Evolutionary conservation across 371 early-diverging fungal species (phyloP).

Genomic region (Cokeromyces recurvatus): DNA sequence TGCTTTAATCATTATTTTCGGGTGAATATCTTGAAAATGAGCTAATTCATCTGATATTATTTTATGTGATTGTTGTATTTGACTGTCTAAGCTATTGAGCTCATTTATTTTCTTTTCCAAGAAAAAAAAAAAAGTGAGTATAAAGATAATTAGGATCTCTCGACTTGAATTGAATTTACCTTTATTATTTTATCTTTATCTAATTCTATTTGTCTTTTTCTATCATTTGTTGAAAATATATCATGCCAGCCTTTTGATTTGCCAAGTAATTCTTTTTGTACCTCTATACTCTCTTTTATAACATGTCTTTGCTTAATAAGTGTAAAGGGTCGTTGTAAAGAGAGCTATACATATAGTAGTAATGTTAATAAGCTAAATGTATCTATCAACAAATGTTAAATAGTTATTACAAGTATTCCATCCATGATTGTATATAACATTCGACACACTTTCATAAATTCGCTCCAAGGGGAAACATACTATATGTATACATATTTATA

Average conservation of each 20-base stretch:
- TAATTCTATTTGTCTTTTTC: slow-evolving; percentile 20
- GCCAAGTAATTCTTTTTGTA: slow-evolving; percentile 28
- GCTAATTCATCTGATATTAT: slow-evolving; percentile 45
- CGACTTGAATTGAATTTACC: too few relatives aligned
- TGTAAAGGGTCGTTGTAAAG: slow-evolving; percentile 28
- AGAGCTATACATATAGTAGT: slow-evolving; percentile 16
- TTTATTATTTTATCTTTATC: slow-evolving; percentile 29
- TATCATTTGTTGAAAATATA: too few relatives aligned
- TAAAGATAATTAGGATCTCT: neutral
- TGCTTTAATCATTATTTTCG: slow-evolving; percentile 18
- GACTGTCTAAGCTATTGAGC: slow-evolving; percentile 26
- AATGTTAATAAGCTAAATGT: neutral
- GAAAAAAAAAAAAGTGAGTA: too few relatives aligned
- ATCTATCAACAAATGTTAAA: neutral
- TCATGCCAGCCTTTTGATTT: slow-evolving; percentile 30
- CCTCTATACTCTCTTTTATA: slow-evolving; percentile 20
- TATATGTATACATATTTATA: neutral
- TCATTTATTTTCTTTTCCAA: slow-evolving; percentile 26
- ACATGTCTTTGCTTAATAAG: slow-evolving; percentile 20
- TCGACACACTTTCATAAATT: slow-evolving; percentile 15
- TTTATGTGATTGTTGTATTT: slow-evolving; percentile 39
- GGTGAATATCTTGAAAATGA: slow-evolving; percentile 34
- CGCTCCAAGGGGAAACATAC: slow-evolving; percentile 10
- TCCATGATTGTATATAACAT: slow-evolving; percentile 20
- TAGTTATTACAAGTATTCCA: slow-evolving; percentile 30